A percentile compares a stretch with the other conserved stretches of the same genome.
These are phyloP conservation scores for Didymella exigua DNA, from an alignment of 2,329 filamentous ascomycete species.

Conservation along the genomic window DNA sequence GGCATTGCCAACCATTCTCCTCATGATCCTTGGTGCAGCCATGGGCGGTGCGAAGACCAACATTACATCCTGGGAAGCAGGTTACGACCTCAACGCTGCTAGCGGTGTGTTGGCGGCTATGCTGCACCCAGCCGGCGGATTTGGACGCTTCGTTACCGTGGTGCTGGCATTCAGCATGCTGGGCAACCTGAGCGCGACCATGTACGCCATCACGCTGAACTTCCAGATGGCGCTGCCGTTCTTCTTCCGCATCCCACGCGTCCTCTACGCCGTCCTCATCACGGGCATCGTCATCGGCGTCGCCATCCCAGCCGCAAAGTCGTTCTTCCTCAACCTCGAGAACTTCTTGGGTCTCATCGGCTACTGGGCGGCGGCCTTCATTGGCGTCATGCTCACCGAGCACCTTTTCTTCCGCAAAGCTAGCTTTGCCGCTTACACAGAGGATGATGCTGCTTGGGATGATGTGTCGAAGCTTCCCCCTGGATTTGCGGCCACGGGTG, in stretches of 20 bases:
- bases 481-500: slow-evolving; percentile 50
- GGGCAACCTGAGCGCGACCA: slow-evolving; percentile 64
- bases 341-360: slow-evolving; percentile 46
- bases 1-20: slow-evolving; percentile 59
- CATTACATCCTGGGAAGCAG: slow-evolving; percentile 60
- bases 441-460: slow-evolving; percentile 51
- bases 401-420: slow-evolving; percentile 48
- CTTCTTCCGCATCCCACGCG: slow-evolving; percentile 62
- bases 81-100: slow-evolving; percentile 60
- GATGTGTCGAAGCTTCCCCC: slow-evolving; percentile 47
- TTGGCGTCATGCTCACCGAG: slow-evolving; percentile 43
- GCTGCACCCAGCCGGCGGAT: slow-evolving; percentile 62
- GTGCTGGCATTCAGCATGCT: slow-evolving; percentile 60
- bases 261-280: slow-evolving; percentile 63
- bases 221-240: slow-evolving; percentile 66
- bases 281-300: slow-evolving; percentile 66
- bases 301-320: slow-evolving; percentile 60
- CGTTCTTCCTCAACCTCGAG: slow-evolving; percentile 63
- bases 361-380: slow-evolving; percentile 46
- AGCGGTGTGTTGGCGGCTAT: slow-evolving; percentile 67
- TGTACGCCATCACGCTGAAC: slow-evolving; percentile 68
- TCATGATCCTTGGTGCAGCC: slow-evolving; percentile 69
- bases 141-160: slow-evolving; percentile 67
- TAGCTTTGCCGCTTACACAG: slow-evolving; percentile 41
- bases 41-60: slow-evolving; percentile 65